These are phyloP conservation scores for Truncatella angustata DNA, from an alignment of 2,329 filamentous ascomycete genomes.

Conservation along the genomic window DNA sequence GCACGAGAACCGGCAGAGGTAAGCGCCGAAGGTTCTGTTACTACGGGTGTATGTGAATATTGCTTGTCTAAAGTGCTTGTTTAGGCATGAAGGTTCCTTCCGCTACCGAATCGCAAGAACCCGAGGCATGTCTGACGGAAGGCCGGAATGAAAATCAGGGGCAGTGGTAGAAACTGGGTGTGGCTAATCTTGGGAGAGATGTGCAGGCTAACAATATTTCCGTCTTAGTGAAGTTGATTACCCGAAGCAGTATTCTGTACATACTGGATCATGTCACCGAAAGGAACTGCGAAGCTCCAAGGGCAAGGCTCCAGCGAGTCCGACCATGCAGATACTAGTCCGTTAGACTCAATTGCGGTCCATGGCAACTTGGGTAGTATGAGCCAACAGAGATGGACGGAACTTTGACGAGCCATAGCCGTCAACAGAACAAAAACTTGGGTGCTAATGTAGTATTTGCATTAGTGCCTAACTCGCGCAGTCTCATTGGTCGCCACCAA, in stretches of 20 bases:
- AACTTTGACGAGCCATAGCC: not conserved
- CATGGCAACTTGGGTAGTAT: not conserved
- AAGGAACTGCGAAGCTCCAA: no score
- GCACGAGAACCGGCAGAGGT: conserved; percentile 2
- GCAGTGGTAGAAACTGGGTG: not conserved
- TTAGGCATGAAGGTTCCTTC: not conserved
- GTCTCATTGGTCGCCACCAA: not conserved
- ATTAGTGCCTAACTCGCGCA: conserved; percentile 2
- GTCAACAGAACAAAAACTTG: not conserved
- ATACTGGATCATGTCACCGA: not conserved
- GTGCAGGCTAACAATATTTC: conserved; percentile 3
- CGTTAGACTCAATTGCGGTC: conserved; percentile 5
- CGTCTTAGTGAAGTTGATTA: conserved; percentile 5
- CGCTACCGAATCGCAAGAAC: not conserved
- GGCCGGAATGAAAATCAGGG: conserved; percentile 3
- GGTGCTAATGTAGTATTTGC: conserved; percentile 5
- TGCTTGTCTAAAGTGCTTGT: conserved; percentile 1
- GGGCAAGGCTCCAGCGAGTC: conserved; percentile 5
- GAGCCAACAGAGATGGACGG: not conserved
- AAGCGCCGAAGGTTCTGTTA: conserved; percentile 1
- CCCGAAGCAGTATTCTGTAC: not conserved
- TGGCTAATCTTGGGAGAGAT: conserved; percentile 1
- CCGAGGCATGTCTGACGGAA: conserved; percentile 4
- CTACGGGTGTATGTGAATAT: not conserved
- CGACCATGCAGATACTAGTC: conserved; percentile 4